Evolutionary conservation across 768 basidiomycete genomes (phyloP), one percentile per base, ranked within the genome.

Genomic region (Leccinellum luteum): DNA sequence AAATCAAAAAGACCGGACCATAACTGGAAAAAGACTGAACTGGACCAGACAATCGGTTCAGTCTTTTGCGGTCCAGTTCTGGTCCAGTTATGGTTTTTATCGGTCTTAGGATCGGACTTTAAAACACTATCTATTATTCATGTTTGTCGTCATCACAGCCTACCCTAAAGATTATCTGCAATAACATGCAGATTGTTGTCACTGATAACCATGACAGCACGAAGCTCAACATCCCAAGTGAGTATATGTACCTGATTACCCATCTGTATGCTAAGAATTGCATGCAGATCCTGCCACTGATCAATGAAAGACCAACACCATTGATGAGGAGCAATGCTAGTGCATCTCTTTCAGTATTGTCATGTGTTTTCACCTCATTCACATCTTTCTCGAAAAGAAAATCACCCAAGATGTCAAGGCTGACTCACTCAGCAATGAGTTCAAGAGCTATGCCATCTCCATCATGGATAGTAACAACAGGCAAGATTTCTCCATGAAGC

Each of bases 401-500:
- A 94, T 98, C 79, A 70, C 92, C 27, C 93, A 96, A 73, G 95
- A 98, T 78, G 92, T 98, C 68, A 82, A 93, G 48, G 92, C 84
- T 59, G 94, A 97, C 79, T 74, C 87, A 54, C 76, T 98, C 65
- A 94, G 95, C 67, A 90, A 96, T 73, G 96, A 98, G 81, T 98
- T 86, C 84, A 92, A 91, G 75, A 96, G 96, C 57, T 98, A 97
- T 80, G 78, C 98, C 74, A 85, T 97, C 83, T 89, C 94, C 69
- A 91, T 99, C 80, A 95, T 92, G 30, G 95, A 95, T 68, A 93
- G 96, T 62, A 98, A 98, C 82, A 94, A 98, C 86, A 93, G 94
- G 80, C 92, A 95, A 75, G 94, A 94, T 71, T 96, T 97, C 84
- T 94, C 94, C 49, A 97, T 98, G 94, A 98, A 98, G 79, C 96